Percentiles rank a stretch among this genome's conserved stretches.
These are phyloP conservation scores for Metschnikowia rubicola DNA, from an alignment of 805 yeast genomes.

Conservation along the genomic window DNA sequence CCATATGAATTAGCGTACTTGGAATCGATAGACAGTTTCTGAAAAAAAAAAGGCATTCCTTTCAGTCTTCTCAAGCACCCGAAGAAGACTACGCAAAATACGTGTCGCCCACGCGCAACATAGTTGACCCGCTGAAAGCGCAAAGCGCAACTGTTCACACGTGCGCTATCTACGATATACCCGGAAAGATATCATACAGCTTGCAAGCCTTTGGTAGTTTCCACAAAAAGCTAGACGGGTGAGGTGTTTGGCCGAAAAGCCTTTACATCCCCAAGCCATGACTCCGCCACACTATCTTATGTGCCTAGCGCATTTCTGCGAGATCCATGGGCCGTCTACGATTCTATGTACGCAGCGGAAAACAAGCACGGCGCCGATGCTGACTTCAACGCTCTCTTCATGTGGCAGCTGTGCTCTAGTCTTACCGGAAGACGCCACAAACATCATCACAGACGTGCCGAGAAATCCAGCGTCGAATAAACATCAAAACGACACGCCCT, in stretches of 20 bases:
- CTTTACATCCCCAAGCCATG: not conserved
- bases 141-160: no score
- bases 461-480: conserved; percentile 1
- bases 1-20: no score
- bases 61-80: no score
- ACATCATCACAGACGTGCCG: conserved; percentile 17
- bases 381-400: conserved; percentile 40
- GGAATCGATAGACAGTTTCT: no score
- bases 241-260: not conserved
- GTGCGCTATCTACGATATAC: no score
- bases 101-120: no score
- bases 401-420: conserved; percentile 61
- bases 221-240: no score
- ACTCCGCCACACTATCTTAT: conserved; percentile 39
- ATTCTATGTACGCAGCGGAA: conserved; percentile 56
- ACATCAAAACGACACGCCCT: not conserved
- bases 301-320: conserved; percentile 72
- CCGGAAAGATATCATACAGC: no score
- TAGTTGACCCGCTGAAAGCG: no score
- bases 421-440: conserved; percentile 41
- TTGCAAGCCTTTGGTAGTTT: no score
- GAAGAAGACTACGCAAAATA: no score
- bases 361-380: conserved; percentile 32
- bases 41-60: no score
- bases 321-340: conserved; percentile 70